Conservation (phyloP, 352 stramenopile species). For the Pythium utonaiense region DNA sequence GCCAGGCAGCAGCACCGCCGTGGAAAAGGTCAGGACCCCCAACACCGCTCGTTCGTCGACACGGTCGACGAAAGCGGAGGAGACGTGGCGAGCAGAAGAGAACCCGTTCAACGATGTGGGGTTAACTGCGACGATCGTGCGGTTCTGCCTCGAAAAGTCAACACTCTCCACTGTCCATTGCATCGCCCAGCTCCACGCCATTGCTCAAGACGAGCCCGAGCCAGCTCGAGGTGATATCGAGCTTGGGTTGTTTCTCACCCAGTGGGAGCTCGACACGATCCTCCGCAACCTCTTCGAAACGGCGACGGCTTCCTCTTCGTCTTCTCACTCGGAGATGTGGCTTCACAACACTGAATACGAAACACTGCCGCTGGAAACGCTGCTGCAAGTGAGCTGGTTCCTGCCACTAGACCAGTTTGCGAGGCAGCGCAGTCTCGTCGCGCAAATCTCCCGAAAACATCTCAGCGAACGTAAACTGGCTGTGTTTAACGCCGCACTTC, state of each 20-base stretch:
- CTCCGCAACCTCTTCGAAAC: slow-evolving; percentile 35
- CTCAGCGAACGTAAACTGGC: slow-evolving; percentile 52
- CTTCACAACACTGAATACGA: slow-evolving; percentile 22
- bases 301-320: neutral
- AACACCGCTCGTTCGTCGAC: neutral
- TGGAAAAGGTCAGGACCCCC: neutral
- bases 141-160: slow-evolving; percentile 51
- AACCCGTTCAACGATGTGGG: slow-evolving; percentile 37
- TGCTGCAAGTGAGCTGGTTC: slow-evolving; percentile 60
- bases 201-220: slow-evolving; percentile 19
- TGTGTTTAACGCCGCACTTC: slow-evolving; percentile 41
- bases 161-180: slow-evolving; percentile 37
- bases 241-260: slow-evolving; percentile 45
- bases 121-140: slow-evolving; percentile 44
- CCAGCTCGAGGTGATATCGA: slow-evolving; percentile 1
- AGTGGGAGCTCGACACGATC: slow-evolving; percentile 51
- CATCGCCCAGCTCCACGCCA: slow-evolving; percentile 40
- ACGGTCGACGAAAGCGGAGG: neutral
- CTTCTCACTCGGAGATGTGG: neutral
- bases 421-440: slow-evolving; percentile 38
- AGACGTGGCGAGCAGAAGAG: slow-evolving; percentile 9
- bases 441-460: slow-evolving; percentile 54
- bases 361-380: slow-evolving; percentile 16
- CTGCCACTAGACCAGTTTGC: slow-evolving; percentile 53
- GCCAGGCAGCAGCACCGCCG: neutral